Conservation (phyloP, 257 asterid species). For the Solanum infundibuliforme region DNA sequence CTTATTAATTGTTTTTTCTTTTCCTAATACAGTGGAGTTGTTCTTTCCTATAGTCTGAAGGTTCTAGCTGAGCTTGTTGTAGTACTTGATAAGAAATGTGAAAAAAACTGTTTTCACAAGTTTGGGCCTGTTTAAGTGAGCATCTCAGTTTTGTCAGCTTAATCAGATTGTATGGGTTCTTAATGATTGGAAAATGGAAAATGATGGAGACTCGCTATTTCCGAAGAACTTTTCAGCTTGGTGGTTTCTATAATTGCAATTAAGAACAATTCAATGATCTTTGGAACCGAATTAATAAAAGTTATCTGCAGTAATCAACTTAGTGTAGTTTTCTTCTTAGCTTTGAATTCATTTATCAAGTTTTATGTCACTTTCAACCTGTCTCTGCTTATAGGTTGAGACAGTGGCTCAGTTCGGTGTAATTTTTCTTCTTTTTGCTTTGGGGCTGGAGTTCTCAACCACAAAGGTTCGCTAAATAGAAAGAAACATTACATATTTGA, state of each 20-base stretch:
- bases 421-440: slow-evolving; percentile 92
- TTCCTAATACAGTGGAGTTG: background rate
- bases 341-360: background rate
- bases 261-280: background rate
- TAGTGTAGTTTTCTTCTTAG: background rate
- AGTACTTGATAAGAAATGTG: background rate
- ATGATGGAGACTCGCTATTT: background rate
- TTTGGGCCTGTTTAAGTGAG: background rate
- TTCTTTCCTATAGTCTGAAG: background rate
- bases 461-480: slow-evolving; percentile 56
- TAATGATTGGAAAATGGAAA: background rate
- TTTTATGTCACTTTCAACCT: slow-evolving; percentile 5
- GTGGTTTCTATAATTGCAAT: background rate
- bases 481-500: background rate
- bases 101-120: background rate
- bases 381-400: slow-evolving; percentile 63
- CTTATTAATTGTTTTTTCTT: background rate
- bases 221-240: background rate
- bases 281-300: background rate
- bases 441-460: slow-evolving; percentile 91
- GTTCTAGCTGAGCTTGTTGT: background rate
- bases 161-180: background rate
- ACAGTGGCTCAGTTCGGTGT: slow-evolving; percentile 99
- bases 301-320: background rate
- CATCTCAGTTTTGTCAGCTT: background rate